phyloP scores from a whole-genome alignment of 805 yeast species.

The Nakazawaea ernobii region DNA sequence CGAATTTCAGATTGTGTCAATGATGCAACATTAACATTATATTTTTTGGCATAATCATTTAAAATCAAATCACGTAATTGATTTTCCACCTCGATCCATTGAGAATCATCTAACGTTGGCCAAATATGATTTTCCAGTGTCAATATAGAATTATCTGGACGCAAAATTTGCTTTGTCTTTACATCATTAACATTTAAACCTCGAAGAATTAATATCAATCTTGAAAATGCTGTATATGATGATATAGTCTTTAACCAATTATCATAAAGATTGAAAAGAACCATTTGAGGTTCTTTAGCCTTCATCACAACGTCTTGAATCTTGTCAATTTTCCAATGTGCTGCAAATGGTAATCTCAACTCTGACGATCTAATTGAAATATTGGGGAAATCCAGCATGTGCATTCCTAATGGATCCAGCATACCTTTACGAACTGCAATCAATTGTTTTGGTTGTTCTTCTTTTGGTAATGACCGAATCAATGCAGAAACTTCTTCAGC shows the following conservation, averaged over 20 bases:
- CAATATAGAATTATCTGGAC: slow-evolving; percentile 65
- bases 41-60: slow-evolving; percentile 77
- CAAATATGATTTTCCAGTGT: slow-evolving; percentile 82
- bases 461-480: slow-evolving; percentile 80
- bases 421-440: slow-evolving; percentile 88
- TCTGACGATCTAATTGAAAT: slow-evolving; percentile 87
- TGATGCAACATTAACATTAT: slow-evolving; percentile 79
- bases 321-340: slow-evolving; percentile 78
- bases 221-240: slow-evolving; percentile 88
- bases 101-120: slow-evolving; percentile 86
- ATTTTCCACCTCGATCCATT: slow-evolving; percentile 88
- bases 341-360: slow-evolving; percentile 80
- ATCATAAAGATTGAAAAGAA: slow-evolving; percentile 83
- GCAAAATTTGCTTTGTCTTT: slow-evolving; percentile 63
- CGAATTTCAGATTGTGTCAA: slow-evolving; percentile 91
- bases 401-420: slow-evolving; percentile 92
- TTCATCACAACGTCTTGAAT: slow-evolving; percentile 70
- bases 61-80: slow-evolving; percentile 84
- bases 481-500: slow-evolving; percentile 96
- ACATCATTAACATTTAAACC: slow-evolving; percentile 77
- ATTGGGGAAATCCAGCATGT: slow-evolving; percentile 94
- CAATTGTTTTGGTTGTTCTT: slow-evolving; percentile 91
- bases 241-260: slow-evolving; percentile 87
- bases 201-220: slow-evolving; percentile 76
- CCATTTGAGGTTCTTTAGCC: slow-evolving; percentile 93